Evolutionary conservation across 2,329 filamentous ascomycete genomes (phyloP), one percentile per base, ranked within the genome.

Genomic region (Xylaria sp.): DNA sequence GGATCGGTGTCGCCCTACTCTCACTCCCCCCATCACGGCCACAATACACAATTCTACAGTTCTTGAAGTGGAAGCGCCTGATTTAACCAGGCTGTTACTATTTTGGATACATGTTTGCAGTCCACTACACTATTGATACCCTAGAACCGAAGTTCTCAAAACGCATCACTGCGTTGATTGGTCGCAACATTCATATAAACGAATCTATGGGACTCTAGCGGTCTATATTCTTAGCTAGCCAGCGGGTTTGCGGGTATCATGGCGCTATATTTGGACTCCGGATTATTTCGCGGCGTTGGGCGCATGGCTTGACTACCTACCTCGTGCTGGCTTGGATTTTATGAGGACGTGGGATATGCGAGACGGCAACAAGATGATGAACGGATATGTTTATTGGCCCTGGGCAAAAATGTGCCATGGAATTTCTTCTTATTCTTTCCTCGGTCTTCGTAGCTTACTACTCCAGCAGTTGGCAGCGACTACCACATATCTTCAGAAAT

Each of bases 1-100:
- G 82, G 82, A 6, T 83, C 82, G 1, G 78, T 79, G 12, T 83
- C 83, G 39, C 82, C 83, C 0, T 85, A 80, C 67, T 73, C 75
- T 2, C 81, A 79, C 51, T 84, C 83, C 9, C 82, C 83, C 4
- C 78, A 82, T 51, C 79, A 77, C 65, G 77, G 75, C 12, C 79
- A 80, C 48, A 75, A 73, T 1, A 73, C 75, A 21, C 65, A 60
- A 19, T 83, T 81, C 70, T 83, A 82, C 65, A 72, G 72, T 19
- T 47, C 68, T 34, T 75, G 57, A 75, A 12, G 14, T 14, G 14
- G 11, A 58, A 17, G 8, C 54, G 2, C 65, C 36, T 21, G 47
- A 42, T 27, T 24, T 21, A 12, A 39, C 21, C 24, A 42, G 27
- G 7, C 12, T 24, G n/a, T 71, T 71, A 60, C 55, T 65, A 17